phyloP scores from a whole-genome alignment of 2,329 filamentous ascomycete species.

The Diplodia sapinea region DNA sequence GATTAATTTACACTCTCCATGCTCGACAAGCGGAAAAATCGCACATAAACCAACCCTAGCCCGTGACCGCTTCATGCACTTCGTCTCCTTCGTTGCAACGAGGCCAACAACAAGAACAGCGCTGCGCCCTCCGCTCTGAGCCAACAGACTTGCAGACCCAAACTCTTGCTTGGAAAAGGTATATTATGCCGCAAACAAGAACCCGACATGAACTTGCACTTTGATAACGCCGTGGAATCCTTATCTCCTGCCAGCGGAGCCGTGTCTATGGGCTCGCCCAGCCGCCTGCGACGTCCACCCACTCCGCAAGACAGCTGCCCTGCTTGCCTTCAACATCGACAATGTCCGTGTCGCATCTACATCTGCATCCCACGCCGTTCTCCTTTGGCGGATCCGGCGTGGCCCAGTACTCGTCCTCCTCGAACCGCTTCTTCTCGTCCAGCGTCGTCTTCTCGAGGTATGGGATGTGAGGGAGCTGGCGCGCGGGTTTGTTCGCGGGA shows the following conservation, averaged over 20 bases:
- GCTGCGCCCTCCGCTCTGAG: constrained; percentile 26
- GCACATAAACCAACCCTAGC: constrained; percentile 22
- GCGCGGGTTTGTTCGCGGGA: constrained; percentile 88
- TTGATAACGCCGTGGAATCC: constrained; percentile 27
- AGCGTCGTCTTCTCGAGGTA: constrained; percentile 81
- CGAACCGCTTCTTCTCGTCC: constrained; percentile 81
- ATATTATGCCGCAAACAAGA: constrained; percentile 32
- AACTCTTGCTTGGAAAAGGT: constrained; percentile 27
- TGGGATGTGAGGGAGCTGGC: constrained; percentile 79
- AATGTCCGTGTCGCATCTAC: constrained; percentile 95
- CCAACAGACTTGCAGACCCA: constrained; percentile 28
- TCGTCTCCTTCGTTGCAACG: constrained; percentile 22
- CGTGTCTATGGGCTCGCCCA: constrained; percentile 69
- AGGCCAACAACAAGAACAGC: constrained; percentile 22
- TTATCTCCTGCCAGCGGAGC: constrained; percentile 8
- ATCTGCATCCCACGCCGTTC: constrained; percentile 95
- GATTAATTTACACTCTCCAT: constrained; percentile 31
- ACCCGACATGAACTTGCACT: constrained; percentile 31
- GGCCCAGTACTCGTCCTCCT: constrained; percentile 97
- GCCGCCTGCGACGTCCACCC: constrained; percentile 95
- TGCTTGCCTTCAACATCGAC: constrained; percentile 98
- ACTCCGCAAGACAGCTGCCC: constrained; percentile 91
- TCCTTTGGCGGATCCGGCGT: constrained; percentile 85
- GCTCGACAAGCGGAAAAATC: constrained; percentile 19
- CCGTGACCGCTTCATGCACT: constrained; percentile 17